Conservation (phyloP, 1,284 basidiomycete species). For the Ustilago hordei region DNA sequence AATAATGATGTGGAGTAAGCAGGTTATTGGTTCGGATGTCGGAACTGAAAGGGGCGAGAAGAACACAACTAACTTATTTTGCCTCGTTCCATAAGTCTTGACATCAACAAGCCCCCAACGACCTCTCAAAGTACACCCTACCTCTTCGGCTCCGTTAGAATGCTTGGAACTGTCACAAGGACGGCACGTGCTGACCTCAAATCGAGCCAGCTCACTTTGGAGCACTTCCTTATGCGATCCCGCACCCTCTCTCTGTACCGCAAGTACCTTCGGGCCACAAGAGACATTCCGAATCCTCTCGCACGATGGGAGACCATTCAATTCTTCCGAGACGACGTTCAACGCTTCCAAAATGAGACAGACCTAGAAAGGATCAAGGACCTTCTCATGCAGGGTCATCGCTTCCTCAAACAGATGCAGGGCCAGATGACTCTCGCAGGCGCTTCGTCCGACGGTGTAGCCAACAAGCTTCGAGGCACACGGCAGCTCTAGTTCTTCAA, state of each 20-base stretch:
- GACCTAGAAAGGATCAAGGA: conserved; percentile 49
- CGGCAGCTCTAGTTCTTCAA: conserved; percentile 15
- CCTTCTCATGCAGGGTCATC: conserved; percentile 45
- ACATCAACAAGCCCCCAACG: not conserved
- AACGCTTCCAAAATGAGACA: conserved; percentile 39
- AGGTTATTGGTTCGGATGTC: conserved; percentile 12
- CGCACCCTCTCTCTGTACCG: conserved; percentile 55
- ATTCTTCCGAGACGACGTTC: conserved; percentile 51
- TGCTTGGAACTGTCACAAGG: conserved; percentile 21
- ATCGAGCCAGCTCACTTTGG: conserved; percentile 50
- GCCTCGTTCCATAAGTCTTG: not conserved
- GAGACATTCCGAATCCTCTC: conserved; percentile 58
- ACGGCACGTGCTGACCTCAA: conserved; percentile 36
- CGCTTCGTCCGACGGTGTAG: conserved; percentile 21
- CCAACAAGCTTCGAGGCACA: conserved; percentile 40
- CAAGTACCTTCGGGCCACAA: conserved; percentile 54
- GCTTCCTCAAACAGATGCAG: conserved; percentile 55
- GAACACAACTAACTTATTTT: conserved; percentile 1
- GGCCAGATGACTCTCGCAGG: conserved; percentile 53
- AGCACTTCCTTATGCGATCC: conserved; percentile 55
- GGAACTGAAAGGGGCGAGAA: conserved; percentile 22
- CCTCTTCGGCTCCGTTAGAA: not conserved
- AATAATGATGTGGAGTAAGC: conserved; percentile 11
- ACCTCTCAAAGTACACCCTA: not conserved
- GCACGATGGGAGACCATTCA: conserved; percentile 62